These are phyloP conservation scores for Diddensiella santjacobensis DNA, from an alignment of 805 yeast species.

Conservation along the genomic window DNA sequence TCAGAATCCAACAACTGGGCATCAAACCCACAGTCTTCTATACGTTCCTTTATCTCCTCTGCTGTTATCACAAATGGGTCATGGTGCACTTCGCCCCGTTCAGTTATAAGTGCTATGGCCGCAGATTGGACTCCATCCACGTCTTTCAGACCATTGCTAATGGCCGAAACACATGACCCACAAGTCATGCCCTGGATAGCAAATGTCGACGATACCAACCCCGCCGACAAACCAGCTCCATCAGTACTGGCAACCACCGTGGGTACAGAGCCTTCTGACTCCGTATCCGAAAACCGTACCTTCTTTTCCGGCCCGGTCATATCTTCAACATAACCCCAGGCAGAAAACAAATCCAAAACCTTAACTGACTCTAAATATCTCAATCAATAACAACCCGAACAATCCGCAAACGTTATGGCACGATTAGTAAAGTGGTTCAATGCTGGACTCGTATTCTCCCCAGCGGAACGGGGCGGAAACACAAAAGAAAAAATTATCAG, in stretches of 20 bases:
- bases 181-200: slow-evolving; percentile 83
- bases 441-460: too few species aligned
- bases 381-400: too few species aligned
- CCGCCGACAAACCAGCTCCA: background rate
- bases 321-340: too few species aligned
- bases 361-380: too few species aligned
- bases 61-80: slow-evolving; percentile 31
- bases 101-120: slow-evolving; percentile 71
- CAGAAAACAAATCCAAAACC: too few species aligned
- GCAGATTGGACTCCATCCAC: slow-evolving; percentile 51
- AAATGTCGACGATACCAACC: slow-evolving; percentile 10
- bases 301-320: background rate
- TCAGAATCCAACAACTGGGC: slow-evolving; percentile 29
- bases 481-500: too few species aligned
- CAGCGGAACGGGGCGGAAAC: too few species aligned
- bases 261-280: background rate
- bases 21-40: slow-evolving; percentile 79
- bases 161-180: slow-evolving; percentile 72
- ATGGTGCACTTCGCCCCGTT: slow-evolving; percentile 61
- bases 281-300: background rate
- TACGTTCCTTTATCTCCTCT: slow-evolving; percentile 44
- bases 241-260: background rate
- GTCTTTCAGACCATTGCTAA: slow-evolving; percentile 50
- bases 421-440: too few species aligned
- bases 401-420: too few species aligned